Conservation (phyloP, 192 early-diverging fungal genomes). For the Rhizophagus clarus region DNA sequence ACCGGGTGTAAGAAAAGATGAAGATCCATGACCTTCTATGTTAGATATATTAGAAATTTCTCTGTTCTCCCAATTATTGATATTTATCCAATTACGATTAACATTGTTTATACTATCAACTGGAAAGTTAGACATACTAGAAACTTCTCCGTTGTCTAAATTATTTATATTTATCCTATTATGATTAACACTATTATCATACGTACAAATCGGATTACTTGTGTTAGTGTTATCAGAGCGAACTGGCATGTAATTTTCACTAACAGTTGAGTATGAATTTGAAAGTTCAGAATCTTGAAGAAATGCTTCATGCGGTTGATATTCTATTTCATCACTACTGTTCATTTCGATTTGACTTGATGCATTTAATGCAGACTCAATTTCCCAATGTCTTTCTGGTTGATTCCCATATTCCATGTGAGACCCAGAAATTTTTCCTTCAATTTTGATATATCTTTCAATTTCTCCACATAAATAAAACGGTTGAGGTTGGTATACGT, state of each 20-base stretch:
- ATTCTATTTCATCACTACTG: not conserved
- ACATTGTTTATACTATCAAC: no score
- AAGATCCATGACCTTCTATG: no score
- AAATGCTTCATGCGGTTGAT: not conserved
- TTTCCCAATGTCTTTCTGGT: not conserved
- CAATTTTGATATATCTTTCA: not conserved
- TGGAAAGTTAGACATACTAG: no score
- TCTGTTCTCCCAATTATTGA: no score
- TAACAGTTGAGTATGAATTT: not conserved
- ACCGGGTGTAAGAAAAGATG: not conserved
- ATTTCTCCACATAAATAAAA: not conserved
- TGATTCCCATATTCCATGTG: not conserved
- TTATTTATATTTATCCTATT: not conserved
- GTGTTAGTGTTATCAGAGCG: not conserved
- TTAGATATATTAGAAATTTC: no score
- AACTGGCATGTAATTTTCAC: not conserved
- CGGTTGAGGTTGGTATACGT: not conserved
- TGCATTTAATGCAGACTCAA: not conserved
- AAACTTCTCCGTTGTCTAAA: no score
- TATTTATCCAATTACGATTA: no score
- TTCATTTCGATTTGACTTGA: not conserved
- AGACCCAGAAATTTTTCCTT: not conserved
- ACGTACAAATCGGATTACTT: not conserved
- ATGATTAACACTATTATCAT: not conserved
- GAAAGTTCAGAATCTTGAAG: no score